Evolutionary conservation across 805 yeast species (phyloP).

Genomic region (Wickerhamiella shivajii): DNA sequence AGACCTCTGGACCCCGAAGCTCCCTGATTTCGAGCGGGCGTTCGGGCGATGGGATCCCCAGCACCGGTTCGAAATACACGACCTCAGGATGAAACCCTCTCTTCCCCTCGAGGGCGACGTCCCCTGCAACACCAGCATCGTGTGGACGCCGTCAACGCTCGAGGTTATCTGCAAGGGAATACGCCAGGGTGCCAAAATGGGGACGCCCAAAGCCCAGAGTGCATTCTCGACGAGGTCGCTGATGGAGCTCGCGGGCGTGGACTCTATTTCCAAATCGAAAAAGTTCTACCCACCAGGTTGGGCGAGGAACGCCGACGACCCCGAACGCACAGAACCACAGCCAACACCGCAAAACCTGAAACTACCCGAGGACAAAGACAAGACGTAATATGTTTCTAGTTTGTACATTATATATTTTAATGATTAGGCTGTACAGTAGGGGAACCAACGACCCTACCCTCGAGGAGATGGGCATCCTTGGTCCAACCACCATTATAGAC

Average conservation of each 20-base stretch:
- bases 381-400: too few relatives aligned
- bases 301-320: too few relatives aligned
- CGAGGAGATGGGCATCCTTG: constrained; percentile 38
- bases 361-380: too few relatives aligned
- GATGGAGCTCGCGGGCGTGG: too few relatives aligned
- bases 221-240: too few relatives aligned
- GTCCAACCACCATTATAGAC: constrained; percentile 71
- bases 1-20: constrained; percentile 5
- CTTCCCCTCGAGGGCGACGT: constrained; percentile 5
- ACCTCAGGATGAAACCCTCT: background rate
- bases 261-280: too few relatives aligned
- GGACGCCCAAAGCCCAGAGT: background rate
- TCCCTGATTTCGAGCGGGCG: constrained; percentile 22
- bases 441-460: constrained; percentile 47
- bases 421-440: constrained; percentile 12
- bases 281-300: too few relatives aligned
- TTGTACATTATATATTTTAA: too few relatives aligned
- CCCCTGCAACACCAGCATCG: constrained; percentile 1
- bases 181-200: constrained; percentile 13
- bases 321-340: too few relatives aligned
- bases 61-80: constrained; percentile 1
- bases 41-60: constrained; percentile 17
- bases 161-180: constrained; percentile 18
- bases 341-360: too few relatives aligned
- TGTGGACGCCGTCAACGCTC: constrained; percentile 8